Evolutionary conservation across 768 basidiomycete species (phyloP), one percentile per base, ranked within the genome.

Genomic region (Boletus sp.): DNA sequence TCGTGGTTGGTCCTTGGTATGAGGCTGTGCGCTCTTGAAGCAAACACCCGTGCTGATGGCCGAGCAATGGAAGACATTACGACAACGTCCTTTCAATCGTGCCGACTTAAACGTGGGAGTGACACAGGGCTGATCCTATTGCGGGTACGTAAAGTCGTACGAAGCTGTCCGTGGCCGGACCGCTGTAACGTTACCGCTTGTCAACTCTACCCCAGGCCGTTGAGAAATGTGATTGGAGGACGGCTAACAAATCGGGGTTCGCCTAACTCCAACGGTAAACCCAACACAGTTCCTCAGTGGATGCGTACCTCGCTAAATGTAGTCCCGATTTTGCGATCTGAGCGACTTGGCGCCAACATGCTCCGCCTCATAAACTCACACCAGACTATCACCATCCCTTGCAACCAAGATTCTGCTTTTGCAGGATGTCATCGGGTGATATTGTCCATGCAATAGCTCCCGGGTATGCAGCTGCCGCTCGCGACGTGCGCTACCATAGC

Each of bases 401-500:
- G 29, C n/a, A 29, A 27, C 25, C n/a, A 9, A 41, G 32, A 17
- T 17, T 35, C 13, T 25, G 14, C 27, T 41, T 45, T 10, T 48
- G 13, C 30, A 27, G 9, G 15, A 57, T 54, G 62, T 37, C 34
- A 25, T 17, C 30, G 7, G 29, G 25, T 25, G 4, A 23, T 15
- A 11, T 32, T 15, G 4, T 25, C 35, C 7, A 23, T 7, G 45
- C n/a, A 23, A 43, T 54, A 17, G 2, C 17, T 39, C 49, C 49
- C 3, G 15, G 9, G 5, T 8, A 35, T 35, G 46, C 23, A 23
- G 37, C 40, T 30, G 43, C 56, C 5, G 43, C 34, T 47, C 54
- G 33, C 7, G 38, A 62, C 5, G 59, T 64, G 23, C 27, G 42
- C 41, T 64, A 41, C 15, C 59, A 64, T 6, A 41, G 56, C 17